Evolutionary conservation across 345 rosid species (phyloP).

Genomic region (Lepidium aucheri): DNA sequence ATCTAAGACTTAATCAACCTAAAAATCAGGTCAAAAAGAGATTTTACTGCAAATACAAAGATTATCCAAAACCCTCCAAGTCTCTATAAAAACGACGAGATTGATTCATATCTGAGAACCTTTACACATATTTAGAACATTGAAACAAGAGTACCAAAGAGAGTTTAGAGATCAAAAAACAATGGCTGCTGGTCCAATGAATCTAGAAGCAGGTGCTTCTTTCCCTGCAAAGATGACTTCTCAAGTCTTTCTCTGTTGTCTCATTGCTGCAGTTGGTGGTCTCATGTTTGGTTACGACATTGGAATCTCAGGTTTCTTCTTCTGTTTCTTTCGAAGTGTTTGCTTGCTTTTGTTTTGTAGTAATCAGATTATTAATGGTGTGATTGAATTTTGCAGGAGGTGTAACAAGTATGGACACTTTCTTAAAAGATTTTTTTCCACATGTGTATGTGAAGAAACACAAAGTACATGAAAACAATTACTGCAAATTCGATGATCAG

Average conservation of each 20-base stretch:
- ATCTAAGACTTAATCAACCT: background rate
- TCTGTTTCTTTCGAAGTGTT: background rate
- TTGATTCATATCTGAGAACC: no score
- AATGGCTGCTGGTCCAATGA: conserved; percentile 1
- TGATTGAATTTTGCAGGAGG: conserved; percentile 40
- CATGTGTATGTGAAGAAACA: conserved; percentile 57
- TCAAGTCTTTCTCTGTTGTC: conserved; percentile 32
- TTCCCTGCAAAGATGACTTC: conserved; percentile 21
- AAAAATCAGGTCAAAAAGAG: background rate
- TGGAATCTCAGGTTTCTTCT: conserved; percentile 45
- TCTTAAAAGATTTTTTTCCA: conserved; percentile 54
- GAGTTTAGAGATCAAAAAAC: background rate
- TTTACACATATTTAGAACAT: background rate
- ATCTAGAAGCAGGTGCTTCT: background rate
- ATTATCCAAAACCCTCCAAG: background rate
- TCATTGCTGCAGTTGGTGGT: conserved; percentile 68
- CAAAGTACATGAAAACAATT: conserved; percentile 48
- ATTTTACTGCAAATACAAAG: background rate
- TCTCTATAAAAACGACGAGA: background rate
- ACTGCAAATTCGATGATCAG: conserved; percentile 62
- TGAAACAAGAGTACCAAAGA: background rate
- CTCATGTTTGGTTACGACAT: conserved; percentile 64
- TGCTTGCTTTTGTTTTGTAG: background rate
- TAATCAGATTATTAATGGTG: background rate
- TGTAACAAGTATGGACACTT: conserved; percentile 73